Base-by-base conservation (phyloP, 1,139 yeast species). In the Geotrichum australiense region DNA sequence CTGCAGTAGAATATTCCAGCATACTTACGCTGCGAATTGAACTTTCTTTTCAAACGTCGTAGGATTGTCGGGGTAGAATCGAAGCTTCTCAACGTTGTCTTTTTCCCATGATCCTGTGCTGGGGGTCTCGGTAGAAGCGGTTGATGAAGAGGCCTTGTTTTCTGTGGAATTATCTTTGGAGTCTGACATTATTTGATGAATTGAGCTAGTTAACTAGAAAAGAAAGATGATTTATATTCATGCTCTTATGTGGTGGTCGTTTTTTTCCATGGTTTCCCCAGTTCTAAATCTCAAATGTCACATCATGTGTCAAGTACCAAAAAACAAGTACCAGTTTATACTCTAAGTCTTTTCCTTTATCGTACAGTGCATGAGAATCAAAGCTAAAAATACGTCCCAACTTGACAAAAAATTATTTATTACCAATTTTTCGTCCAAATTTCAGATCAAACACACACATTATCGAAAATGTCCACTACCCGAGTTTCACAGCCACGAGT, bases 51-150 rank as follows among this genome's bases (percentile, higher is more conserved):
- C 64, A 47, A 76, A 73, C 46, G 72, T 72, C 12, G 78, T 72
- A 4, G 89, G 89, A 42, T 78, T 76, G 52, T 87, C 97, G 0
- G 97, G 97, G 54, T 84, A 87, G 57, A 78, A 85, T 56, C 78
- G 29, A 61, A 42, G 43, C 10, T 37, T 43, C 11, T 46, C 45
- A n/a, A 46, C 15, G 18, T 35, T 35, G 24, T 45, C 41, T 32
- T 44, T 37, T 12, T 26, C 40, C 19, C 32, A 32, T 10, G 31
- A 5, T 4, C 22, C 16, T 8, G n/a, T 15, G 6, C 8, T 24
- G n/a, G 41, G n/a, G 18, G 12, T 18, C 25, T n/a, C 12, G 14
- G 19, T 8, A 25, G 37, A 19, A 15, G 28, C 36, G 20, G 41
- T 20, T 10, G 31, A 19, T 11, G 31, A 15, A 19, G 35, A 19